Conservation (phyloP, 805 yeast species). For the Monosporozyma siamensis region DNA sequence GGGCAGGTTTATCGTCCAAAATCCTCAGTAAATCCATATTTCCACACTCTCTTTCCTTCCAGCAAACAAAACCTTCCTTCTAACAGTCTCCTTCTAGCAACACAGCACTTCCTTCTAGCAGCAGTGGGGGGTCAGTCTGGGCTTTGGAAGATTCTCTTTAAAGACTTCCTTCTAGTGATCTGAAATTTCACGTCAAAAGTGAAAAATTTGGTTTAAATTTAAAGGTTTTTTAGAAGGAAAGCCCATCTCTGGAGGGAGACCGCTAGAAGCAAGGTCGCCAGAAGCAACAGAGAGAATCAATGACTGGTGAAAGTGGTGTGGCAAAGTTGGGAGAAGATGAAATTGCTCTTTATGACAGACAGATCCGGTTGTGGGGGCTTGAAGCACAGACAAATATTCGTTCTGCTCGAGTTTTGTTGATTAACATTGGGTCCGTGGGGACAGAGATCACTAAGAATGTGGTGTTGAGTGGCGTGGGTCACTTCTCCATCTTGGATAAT, state of each 20-base stretch:
- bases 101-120: too few relatives aligned
- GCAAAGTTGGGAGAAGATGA: conserved; percentile 47
- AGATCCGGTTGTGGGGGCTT: conserved; percentile 91
- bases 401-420: conserved; percentile 57
- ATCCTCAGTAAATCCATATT: conserved; percentile 66
- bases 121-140: too few relatives aligned
- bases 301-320: neutral
- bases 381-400: conserved; percentile 78
- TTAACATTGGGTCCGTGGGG: conserved; percentile 70
- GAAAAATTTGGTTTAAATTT: too few relatives aligned
- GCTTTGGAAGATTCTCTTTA: too few relatives aligned
- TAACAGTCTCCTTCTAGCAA: too few relatives aligned
- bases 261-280: too few relatives aligned
- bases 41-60: too few relatives aligned
- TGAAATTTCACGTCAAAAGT: too few relatives aligned
- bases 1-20: conserved; percentile 77
- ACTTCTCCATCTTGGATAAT: conserved; percentile 58
- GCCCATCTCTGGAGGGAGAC: too few relatives aligned
- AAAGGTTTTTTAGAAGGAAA: too few relatives aligned
- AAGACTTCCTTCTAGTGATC: too few relatives aligned
- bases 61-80: too few relatives aligned
- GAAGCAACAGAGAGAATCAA: neutral
- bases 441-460: conserved; percentile 77
- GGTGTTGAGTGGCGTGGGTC: conserved; percentile 80
- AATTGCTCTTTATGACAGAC: conserved; percentile 87